Base-by-base conservation (phyloP, 345 rosid genomes). In the Hypericum perforatum region DNA sequence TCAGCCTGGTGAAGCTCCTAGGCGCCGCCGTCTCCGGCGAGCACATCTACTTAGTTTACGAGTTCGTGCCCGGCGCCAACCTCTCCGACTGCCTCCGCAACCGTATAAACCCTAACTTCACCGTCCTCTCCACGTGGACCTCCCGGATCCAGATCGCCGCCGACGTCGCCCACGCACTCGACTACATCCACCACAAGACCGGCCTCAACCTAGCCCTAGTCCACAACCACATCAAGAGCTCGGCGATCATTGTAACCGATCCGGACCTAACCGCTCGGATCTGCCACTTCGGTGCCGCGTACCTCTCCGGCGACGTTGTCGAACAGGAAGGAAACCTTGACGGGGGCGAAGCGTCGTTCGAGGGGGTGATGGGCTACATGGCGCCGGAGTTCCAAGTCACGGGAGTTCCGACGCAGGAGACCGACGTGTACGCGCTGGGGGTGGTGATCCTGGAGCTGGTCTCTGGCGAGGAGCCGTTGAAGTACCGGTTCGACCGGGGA, bases 121-220 rank as follows among this genome's bases (percentile, higher is more conserved):
- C 98, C 0, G 89, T 87, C 5, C 65, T 91, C 2, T 68, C 85
- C 6, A 73, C 72, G 4, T 91, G 98, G 98, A 71, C 58, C 12
- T 87, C 96, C n/a, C 42, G 95, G 58, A 87, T 87, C 68, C 95
- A 79, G 73, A 72, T 91, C 52, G 91, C 85, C 0, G 71, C 96
- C 0, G 95, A 87, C 62, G 65, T 91, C 45, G 95, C 98, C 22
- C 79, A 82, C 51, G 83, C 89, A 7, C 87, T 91, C 9, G 96
- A 91, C 60, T 91, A 91, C 61, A 74, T 91, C 63, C 98, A 91
- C 72, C 75, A 81, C 52, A 78, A 73, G 11, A 87, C 81, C 0
- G 96, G 95, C 0, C 55, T 87, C n/a, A 81, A 73, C 61, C 53
- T 79, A 37, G 78, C 58, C 11, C 64, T 87, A 0, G 89, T 85